A percentile compares a stretch with the other conserved stretches of the same genome.
Conservation (phyloP, 2,329 filamentous ascomycete species). For the Lasiodiplodia hormozganensis region DNA sequence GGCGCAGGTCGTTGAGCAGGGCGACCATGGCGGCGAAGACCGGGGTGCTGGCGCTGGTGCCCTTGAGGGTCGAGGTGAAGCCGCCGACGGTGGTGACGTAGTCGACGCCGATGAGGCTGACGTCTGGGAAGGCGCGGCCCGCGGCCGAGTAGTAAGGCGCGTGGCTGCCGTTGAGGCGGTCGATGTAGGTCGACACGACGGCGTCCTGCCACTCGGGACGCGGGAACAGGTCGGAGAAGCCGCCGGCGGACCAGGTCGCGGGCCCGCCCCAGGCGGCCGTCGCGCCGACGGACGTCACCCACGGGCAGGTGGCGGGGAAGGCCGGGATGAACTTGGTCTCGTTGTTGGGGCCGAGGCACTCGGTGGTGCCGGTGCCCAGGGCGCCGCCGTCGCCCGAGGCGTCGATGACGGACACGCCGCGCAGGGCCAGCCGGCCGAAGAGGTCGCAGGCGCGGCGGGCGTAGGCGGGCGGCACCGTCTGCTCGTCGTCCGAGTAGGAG, state of each 20-base stretch:
- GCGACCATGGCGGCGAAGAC: constrained; percentile 37
- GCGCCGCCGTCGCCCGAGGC: constrained; percentile 59
- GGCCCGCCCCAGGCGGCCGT: constrained; percentile 32
- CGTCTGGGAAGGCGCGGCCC: constrained; percentile 59
- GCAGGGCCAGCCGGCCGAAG: constrained; percentile 60
- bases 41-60: constrained; percentile 37
- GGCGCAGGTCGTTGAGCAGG: constrained; percentile 57
- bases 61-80: constrained; percentile 30
- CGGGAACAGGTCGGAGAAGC: constrained; percentile 49
- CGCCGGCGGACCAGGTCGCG: constrained; percentile 44
- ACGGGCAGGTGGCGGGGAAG: constrained; percentile 60
- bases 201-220: constrained; percentile 51
- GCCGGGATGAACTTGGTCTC: constrained; percentile 55
- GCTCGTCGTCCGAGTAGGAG: constrained; percentile 73
- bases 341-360: constrained; percentile 52
- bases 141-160: constrained; percentile 51
- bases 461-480: constrained; percentile 67
- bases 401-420: constrained; percentile 57
- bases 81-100: constrained; percentile 37
- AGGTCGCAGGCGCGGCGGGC: constrained; percentile 67
- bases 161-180: constrained; percentile 45
- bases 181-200: constrained; percentile 53
- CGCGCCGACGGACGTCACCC: constrained; percentile 57
- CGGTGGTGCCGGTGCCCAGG: constrained; percentile 41
- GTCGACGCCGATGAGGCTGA: constrained; percentile 53